Base-by-base conservation (phyloP, 257 asterid genomes). In the Verbascum thapsus region DNA sequence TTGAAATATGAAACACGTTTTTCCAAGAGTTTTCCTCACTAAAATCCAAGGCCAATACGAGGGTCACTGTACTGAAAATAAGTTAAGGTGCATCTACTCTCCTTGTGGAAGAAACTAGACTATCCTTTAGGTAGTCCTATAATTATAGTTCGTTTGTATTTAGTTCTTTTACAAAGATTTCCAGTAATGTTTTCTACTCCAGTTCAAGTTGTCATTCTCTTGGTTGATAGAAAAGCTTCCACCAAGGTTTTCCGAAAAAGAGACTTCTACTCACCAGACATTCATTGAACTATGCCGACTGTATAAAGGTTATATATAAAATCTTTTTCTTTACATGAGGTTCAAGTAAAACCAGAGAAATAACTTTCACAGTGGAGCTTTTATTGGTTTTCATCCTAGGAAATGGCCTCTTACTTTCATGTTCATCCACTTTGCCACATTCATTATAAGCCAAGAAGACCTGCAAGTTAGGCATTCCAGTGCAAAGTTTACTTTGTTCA, bases 281-380 rank as follows among this genome's bases (percentile, higher is more conserved):
- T 13, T 8, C 17, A 18, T 7, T 49, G 4, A 4, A 17, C 6
- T 3, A 30, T 41, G 18, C 5, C 7, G 23, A 22, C 6, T 58
- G 39, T 42, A 58, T 18, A 39, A 11, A 7, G 10, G 19, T 10
- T 54, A 3, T 19, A 3, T 20, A 42, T 11, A 17, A 42, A 42
- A 42, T 19, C 4, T 54, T 18, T 41, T 15, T 58, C 6, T 16
- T 8, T 39, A 17, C 52, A 17, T 32, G 2, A 38, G 52, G 34
- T 58, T 26, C 32, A 26, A 26, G 64, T 20, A 39, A 58, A 58
- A n/a, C 53, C n/a, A n/a, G n/a, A 20, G 20, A 4, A 15, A 16
- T 55, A 9, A 20, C 38, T 32, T 58, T 40, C 2, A 6, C 3
- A 3, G 17, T 58, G 64, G 30, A 16, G 3, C 20, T 26, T 39